Percentiles rank a stretch among this genome's conserved stretches.
These are phyloP conservation scores for Lactarius hatsudake DNA, from an alignment of 768 basidiomycete species.

Conservation along the genomic window DNA sequence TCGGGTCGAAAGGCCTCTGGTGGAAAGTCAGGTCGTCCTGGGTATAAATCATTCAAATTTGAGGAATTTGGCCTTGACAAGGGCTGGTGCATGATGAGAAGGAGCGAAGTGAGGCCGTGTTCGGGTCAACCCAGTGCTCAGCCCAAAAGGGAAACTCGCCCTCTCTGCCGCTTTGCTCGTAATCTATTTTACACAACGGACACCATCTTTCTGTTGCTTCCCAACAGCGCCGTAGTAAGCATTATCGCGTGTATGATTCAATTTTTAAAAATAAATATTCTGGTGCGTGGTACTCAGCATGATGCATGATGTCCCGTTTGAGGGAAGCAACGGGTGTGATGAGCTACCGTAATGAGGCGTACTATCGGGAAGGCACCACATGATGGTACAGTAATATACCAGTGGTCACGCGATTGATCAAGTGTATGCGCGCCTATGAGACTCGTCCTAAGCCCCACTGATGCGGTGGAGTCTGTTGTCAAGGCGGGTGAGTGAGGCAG, in stretches of 20 bases:
- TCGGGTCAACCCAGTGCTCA: background rate
- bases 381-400: background rate
- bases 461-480: background rate
- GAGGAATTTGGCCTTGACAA: slow-evolving; percentile 18
- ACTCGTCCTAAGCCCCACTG: too few species aligned
- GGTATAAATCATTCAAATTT: slow-evolving; percentile 15
- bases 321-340: background rate
- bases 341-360: background rate
- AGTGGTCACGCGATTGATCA: background rate
- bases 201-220: too few species aligned
- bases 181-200: too few species aligned
- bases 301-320: background rate
- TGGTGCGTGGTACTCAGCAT: background rate
- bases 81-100: slow-evolving; percentile 16
- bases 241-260: too few species aligned
- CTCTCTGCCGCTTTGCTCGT: background rate
- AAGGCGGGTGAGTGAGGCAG: too few species aligned
- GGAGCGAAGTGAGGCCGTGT: slow-evolving; percentile 4
- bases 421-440: too few species aligned
- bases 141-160: background rate
- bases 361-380: background rate
- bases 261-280: too few species aligned
- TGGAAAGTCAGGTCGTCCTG: background rate
- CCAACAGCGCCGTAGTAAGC: too few species aligned
- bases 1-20: slow-evolving; percentile 6